A percentile compares a stretch with the other conserved stretches of the same genome.
These are phyloP conservation scores for Pisolithus microcarpus DNA, from an alignment of 768 basidiomycete species.

Conservation along the genomic window DNA sequence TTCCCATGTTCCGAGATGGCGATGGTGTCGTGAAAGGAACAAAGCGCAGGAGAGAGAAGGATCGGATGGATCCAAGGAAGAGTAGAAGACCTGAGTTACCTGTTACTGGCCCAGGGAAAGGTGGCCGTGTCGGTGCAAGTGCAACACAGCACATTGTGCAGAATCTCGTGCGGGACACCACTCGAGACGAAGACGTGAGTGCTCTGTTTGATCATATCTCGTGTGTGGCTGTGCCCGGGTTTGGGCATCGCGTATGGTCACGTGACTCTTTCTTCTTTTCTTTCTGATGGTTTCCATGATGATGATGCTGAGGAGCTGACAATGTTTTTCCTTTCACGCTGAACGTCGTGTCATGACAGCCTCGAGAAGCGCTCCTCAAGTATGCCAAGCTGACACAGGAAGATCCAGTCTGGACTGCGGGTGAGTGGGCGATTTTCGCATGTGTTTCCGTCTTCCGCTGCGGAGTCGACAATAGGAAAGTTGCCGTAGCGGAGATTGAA, in stretches of 20 bases:
- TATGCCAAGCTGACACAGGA: conserved; percentile 73
- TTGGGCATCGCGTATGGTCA: conserved; percentile 9
- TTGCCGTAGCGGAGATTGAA: conserved; percentile 26
- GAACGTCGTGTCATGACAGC: conserved; percentile 43
- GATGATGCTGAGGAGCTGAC: conserved; percentile 19
- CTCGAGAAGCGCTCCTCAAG: conserved; percentile 92
- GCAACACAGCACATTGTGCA: conserved; percentile 97
- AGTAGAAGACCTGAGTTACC: conserved; percentile 89
- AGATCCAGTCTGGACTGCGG: conserved; percentile 80
- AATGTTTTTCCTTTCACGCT: conserved; percentile 15
- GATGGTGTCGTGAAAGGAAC: conserved; percentile 57
- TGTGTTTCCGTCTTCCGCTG: conserved; percentile 14
- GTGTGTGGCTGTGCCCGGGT: not conserved
- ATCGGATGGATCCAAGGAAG: conserved; percentile 83
- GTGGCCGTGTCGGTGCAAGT: conserved; percentile 92
- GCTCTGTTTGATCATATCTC: conserved; percentile 15
- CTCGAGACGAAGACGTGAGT: conserved; percentile 90
- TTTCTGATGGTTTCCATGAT: conserved; percentile 22
- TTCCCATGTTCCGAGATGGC: conserved; percentile 89
- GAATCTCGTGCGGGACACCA: conserved; percentile 85
- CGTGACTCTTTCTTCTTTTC: conserved; percentile 10
- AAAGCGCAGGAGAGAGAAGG: conserved; percentile 88
- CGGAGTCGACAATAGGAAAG: conserved; percentile 21
- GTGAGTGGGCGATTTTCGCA: conserved; percentile 40
- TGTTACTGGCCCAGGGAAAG: conserved; percentile 85